Base-by-base conservation (phyloP, 78 protist genomes). In the Isochrysis galbana region DNA sequence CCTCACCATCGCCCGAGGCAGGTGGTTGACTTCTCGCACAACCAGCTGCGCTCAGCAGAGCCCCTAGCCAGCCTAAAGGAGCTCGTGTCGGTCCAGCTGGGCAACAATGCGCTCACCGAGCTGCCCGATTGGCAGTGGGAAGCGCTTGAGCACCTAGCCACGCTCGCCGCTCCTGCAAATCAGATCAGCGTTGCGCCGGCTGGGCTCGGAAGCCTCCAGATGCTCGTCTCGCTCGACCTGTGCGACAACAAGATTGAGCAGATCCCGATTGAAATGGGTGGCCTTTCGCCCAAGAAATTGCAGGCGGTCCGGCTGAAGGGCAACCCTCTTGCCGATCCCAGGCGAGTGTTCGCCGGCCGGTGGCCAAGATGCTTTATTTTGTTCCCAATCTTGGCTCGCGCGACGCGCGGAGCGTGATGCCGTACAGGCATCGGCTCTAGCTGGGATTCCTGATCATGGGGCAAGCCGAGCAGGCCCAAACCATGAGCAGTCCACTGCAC, bases 251-350 rank as follows among this genome's bases (percentile, higher is more conserved):
- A 39, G 34, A 5, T 39, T 14, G n/a, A 39, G 46, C 86, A 72
- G 46, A 29, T 77, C 34, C 84, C 84, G 47, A 77, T 77, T 46
- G 84, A 77, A 46, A 41, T 77, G 19, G 84, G 84, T 46, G 21
- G 10, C 17, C 84, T 77, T n/a, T 22, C 44, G 32, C 34, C 23
- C 32, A 77, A 80, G 88, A 44, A 41, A 54, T 38, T 80, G 47
- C 88, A 80, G 55, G 0, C 5, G 26, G 88, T 80, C 19, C 22
- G 7, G 38, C 88, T 80, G 32, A 2, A 10, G 55, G 88, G 55
- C 55, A 80, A 80, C 55, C 88, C 88, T 29, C 54, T 80, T 4
- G 26, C 34, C 39, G 88, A 80, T 54, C 55, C 88, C 25, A n/a
- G n/a, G n/a, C n/a, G n/a, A n/a, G n/a, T n/a, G n/a, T n/a, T n/a